A percentile compares a stretch with the other conserved stretches of the same genome.
Evolutionary conservation across 345 rosid species (phyloP).

Genomic region (sweet orange (Citrus sinensis)): DVS_A1.0 CM039162.1:19981501-19982000

Average conservation of each 20-base stretch:
- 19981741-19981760: neutral
- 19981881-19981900: neutral
- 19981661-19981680: neutral
- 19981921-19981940: neutral
- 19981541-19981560: no score
- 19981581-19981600: neutral
- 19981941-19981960: conserved; percentile 10
- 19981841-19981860: neutral
- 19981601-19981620: neutral
- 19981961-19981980: conserved; percentile 6
- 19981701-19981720: neutral
- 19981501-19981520: no score
- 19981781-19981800: conserved; percentile 20
- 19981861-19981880: conserved; percentile 8
- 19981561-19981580: neutral
- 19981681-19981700: neutral
- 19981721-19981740: neutral
- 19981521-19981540: no score
- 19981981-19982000: conserved; percentile 16
- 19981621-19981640: neutral
- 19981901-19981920: neutral
- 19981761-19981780: conserved; percentile 1
- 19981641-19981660: neutral
- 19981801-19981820: neutral
- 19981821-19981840: neutral